Base-by-base conservation (phyloP, 441 rosid genomes). In the Sinapis alba region DNA sequence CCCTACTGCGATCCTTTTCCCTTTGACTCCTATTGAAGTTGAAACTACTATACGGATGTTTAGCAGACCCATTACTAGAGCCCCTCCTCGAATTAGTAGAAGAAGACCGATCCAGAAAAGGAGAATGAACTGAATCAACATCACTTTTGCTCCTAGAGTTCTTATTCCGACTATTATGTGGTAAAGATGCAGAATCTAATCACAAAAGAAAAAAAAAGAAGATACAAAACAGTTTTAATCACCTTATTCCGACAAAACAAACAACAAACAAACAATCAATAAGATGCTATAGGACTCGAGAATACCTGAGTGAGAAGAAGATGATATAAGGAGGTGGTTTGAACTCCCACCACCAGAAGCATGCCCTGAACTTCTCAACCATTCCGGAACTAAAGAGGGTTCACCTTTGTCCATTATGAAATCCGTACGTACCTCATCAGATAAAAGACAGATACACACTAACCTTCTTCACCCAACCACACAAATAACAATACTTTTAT, bases 381-480 rank as follows among this genome's bases (percentile, higher is more conserved):
- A 86, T 83, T 84, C 85, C 13, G 93, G 89, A 36, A 81, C 80
- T 74, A 86, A 76, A 58, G 86, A 65, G 34, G 88, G 89, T 78
- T 88, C 88, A 83, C 82, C 84, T 78, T 79, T 88, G 68, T 85
- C 89, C 93, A 88, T 88, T 69, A 75, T 74, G 45, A 53, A 71
- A 43, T 34, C 72, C 41, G 68, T 83, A n/a, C n/a, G n/a, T n/a
- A 81, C 88, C 84, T 86, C 77, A 82, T 86, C 84, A 82, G 68
- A 72, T 27, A 38, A 27, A 79, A 32, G 53, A 51, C 71, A 65
- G 47, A 30, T 7, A 20, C 60, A 57, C 62, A 34, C 38, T n/a
- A 38, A 38, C 45, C 6, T 68, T 20, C 41, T 68, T 26, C 50
- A 38, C 24, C 28, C 21, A 54, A 16, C 53, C 53, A 45, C 19